These are phyloP conservation scores for Candida incommunis DNA, from an alignment of 805 yeast genomes.

Conservation along the genomic window DNA sequence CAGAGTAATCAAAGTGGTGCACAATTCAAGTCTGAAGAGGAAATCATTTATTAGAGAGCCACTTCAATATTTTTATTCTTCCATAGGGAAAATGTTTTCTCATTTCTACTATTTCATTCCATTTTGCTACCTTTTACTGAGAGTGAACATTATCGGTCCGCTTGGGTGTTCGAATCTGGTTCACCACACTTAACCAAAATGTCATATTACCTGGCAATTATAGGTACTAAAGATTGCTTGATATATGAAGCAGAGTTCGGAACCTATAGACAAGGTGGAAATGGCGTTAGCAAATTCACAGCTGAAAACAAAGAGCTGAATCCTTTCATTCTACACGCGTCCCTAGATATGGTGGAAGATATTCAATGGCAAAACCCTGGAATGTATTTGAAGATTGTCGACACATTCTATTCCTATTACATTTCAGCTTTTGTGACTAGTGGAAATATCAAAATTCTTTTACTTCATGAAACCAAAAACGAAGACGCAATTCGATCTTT, in stretches of 20 bases:
- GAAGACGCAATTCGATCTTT: slow-evolving; percentile 75
- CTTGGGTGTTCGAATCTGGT: no score
- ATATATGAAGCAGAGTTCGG: slow-evolving; percentile 80
- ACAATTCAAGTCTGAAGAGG: no score
- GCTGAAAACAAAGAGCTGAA: slow-evolving; percentile 61
- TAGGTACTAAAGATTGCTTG: slow-evolving; percentile 79
- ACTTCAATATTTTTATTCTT: no score
- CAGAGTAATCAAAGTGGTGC: no score
- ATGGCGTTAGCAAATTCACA: slow-evolving; percentile 50
- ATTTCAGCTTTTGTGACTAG: slow-evolving; percentile 82
- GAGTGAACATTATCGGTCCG: no score
- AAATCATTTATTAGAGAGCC: no score
- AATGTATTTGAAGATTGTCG: slow-evolving; percentile 63
- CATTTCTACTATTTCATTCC: no score
- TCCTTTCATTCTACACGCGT: slow-evolving; percentile 79
- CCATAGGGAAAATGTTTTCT: no score
- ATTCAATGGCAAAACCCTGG: slow-evolving; percentile 62
- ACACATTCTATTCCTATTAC: slow-evolving; percentile 67
- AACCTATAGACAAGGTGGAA: slow-evolving; percentile 50
- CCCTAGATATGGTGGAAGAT: slow-evolving; percentile 86
- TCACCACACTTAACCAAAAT: no score
- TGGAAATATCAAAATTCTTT: slow-evolving; percentile 69
- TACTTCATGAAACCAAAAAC: slow-evolving; percentile 46
- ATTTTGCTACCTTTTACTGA: no score
- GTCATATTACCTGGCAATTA: slow-evolving; percentile 80